Conservation (phyloP, 768 basidiomycete species). For the Boletus insuetus region DNA sequence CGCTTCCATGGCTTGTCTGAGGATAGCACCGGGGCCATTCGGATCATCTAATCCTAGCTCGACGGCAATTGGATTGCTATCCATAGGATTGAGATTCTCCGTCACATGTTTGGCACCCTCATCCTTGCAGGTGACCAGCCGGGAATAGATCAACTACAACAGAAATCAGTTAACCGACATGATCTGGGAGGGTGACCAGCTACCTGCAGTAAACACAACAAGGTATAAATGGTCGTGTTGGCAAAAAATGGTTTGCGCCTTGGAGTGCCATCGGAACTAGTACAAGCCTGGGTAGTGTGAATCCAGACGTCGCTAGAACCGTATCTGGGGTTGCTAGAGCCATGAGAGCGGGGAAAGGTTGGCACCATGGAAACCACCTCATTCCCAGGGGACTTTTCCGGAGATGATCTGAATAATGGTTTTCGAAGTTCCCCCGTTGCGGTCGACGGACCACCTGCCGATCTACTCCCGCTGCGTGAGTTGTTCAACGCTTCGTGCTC, state of each 20-base stretch:
- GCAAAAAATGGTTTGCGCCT: conserved; percentile 72
- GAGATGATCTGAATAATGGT: conserved; percentile 73
- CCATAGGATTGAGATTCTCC: conserved; percentile 60
- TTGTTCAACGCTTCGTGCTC: conserved; percentile 26
- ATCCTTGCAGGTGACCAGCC: conserved; percentile 81
- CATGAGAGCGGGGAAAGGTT: conserved; percentile 8
- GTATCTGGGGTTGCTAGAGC: neutral
- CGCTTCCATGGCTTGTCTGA: conserved; percentile 63
- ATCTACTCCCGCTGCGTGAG: conserved; percentile 40
- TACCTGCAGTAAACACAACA: conserved; percentile 87
- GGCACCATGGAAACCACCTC: conserved; percentile 33
- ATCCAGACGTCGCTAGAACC: conserved; percentile 57
- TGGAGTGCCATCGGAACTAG: conserved; percentile 26
- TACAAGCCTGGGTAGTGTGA: conserved; percentile 32
- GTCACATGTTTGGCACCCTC: conserved; percentile 69
- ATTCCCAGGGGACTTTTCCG: conserved; percentile 47
- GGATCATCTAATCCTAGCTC: conserved; percentile 85
- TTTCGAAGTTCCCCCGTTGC: conserved; percentile 71
- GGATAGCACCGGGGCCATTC: conserved; percentile 64
- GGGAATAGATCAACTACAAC: conserved; percentile 79
- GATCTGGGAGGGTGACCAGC: conserved; percentile 1
- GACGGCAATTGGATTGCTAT: conserved; percentile 78
- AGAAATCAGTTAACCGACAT: conserved; percentile 4
- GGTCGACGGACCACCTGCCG: conserved; percentile 47
- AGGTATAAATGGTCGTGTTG: conserved; percentile 90